A percentile compares a stretch with the other conserved stretches of the same genome.
Evolutionary conservation across 805 yeast species (phyloP).

Genomic region (Saccharomycopsis sp.): DNA sequence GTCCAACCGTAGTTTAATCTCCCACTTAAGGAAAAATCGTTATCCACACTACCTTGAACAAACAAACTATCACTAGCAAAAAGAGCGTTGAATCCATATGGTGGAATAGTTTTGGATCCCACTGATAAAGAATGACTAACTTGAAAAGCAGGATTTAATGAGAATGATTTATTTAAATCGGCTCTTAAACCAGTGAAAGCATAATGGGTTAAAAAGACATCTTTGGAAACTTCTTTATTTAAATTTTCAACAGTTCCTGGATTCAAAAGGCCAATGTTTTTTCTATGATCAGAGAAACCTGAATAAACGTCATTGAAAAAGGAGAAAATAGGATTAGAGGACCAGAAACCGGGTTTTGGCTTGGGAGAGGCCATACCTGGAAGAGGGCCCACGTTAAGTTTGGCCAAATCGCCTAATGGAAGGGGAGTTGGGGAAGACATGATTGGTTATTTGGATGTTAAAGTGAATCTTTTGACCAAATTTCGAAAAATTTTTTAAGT

Average conservation of each 20-base stretch:
- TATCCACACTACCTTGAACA: conserved; percentile 87
- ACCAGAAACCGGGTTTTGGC: conserved; percentile 53
- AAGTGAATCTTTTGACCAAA: too few relatives aligned
- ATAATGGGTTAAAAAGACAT: conserved; percentile 82
- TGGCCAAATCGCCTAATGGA: conserved; percentile 51
- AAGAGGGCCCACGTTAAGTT: conserved; percentile 44
- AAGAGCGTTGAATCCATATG: conserved; percentile 84
- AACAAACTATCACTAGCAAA: conserved; percentile 80
- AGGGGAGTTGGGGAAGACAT: conserved; percentile 31
- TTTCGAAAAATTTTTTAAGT: too few relatives aligned
- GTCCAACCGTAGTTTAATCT: conserved; percentile 90
- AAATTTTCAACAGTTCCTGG: conserved; percentile 95
- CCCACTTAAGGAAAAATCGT: conserved; percentile 75
- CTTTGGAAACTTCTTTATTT: conserved; percentile 88
- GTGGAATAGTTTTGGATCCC: conserved; percentile 78
- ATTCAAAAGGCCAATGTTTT: conserved; percentile 69
- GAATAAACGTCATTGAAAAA: conserved; percentile 68
- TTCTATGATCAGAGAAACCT: conserved; percentile 66
- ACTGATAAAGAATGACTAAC: conserved; percentile 86
- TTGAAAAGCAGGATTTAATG: conserved; percentile 92
- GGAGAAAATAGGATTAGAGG: conserved; percentile 73
- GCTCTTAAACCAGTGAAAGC: conserved; percentile 94
- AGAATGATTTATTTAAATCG: conserved; percentile 85
- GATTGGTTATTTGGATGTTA: too few relatives aligned
- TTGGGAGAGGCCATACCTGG: conserved; percentile 42